Evolutionary conservation across 495 filamentous ascomycete species (phyloP).

Genomic region (Niebla homalea): DNA sequence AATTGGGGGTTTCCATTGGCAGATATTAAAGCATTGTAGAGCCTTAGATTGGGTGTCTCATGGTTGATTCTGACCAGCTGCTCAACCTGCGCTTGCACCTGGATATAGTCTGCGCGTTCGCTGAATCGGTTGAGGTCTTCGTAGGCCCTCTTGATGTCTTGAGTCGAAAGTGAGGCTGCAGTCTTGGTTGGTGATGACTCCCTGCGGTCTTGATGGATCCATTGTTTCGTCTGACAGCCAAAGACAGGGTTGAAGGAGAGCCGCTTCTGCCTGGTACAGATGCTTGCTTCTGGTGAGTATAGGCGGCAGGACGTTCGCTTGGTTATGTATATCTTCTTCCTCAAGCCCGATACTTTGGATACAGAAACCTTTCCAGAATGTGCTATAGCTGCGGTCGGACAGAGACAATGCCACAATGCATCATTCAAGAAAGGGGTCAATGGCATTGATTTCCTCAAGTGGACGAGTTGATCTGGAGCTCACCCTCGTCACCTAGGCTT

Average conservation of each 20-base stretch:
- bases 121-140: constrained; percentile 7
- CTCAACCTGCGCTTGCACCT: constrained; percentile 1
- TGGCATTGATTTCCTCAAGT: constrained; percentile 26
- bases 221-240: neutral
- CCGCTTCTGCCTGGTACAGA: neutral
- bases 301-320: neutral
- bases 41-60: constrained; percentile 47
- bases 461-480: too few species aligned
- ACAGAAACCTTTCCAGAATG: neutral
- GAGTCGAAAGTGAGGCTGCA: neutral
- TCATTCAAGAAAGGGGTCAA: constrained; percentile 37
- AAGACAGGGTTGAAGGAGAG: neutral
- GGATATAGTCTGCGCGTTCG: constrained; percentile 7
- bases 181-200: neutral
- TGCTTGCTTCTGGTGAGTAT: neutral
- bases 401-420: constrained; percentile 55
- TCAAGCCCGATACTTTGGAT: neutral
- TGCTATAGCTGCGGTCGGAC: constrained; percentile 38
- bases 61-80: constrained; percentile 44
- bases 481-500: too few species aligned
- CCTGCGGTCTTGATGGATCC: neutral
- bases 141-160: constrained; percentile 4
- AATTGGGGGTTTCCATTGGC: constrained; percentile 48
- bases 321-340: neutral
- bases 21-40: constrained; percentile 63